A percentile compares a stretch with the other conserved stretches of the same genome.
phyloP scores from a whole-genome alignment of 495 filamentous ascomycete genomes.

The Neurospora sp. region DNA sequence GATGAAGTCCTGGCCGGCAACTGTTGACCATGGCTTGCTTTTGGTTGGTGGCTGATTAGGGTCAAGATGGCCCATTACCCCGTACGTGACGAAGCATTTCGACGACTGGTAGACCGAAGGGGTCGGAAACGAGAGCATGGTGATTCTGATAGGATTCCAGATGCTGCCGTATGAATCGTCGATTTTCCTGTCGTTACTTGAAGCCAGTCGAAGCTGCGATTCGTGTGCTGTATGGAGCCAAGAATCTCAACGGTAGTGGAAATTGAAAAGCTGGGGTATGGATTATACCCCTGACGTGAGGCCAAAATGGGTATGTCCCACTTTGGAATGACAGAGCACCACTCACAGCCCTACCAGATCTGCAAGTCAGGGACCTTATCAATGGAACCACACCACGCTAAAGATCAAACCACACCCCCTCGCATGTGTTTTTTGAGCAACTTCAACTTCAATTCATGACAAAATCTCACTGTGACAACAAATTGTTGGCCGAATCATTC shows the following conservation, averaged over 20 bases:
- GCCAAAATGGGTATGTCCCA: neutral
- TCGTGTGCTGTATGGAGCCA: neutral
- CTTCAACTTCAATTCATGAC: neutral
- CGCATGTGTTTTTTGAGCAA: neutral
- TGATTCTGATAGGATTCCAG: neutral
- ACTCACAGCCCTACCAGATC: neutral
- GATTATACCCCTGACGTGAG: neutral
- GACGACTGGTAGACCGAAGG: conserved; percentile 45
- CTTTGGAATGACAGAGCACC: neutral
- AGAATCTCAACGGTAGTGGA: neutral
- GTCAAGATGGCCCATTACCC: conserved; percentile 54
- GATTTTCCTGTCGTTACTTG: neutral
- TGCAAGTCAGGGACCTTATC: neutral
- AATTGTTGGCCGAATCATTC: neutral
- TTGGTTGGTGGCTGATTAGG: conserved; percentile 60
- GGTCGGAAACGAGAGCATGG: conserved; percentile 50
- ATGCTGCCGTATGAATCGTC: neutral
- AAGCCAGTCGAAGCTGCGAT: neutral
- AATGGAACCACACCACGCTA: neutral
- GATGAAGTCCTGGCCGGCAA: conserved; percentile 59
- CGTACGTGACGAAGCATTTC: conserved; percentile 69
- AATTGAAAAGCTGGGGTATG: neutral
- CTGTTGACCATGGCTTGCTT: conserved; percentile 61
- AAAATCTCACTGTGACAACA: neutral
- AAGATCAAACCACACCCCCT: neutral